A percentile compares a stretch with the other conserved stretches of the same genome.
These are phyloP conservation scores for Colletotrichum sp. DNA, from an alignment of 2,329 filamentous ascomycete genomes.

Conservation along the genomic window DNA sequence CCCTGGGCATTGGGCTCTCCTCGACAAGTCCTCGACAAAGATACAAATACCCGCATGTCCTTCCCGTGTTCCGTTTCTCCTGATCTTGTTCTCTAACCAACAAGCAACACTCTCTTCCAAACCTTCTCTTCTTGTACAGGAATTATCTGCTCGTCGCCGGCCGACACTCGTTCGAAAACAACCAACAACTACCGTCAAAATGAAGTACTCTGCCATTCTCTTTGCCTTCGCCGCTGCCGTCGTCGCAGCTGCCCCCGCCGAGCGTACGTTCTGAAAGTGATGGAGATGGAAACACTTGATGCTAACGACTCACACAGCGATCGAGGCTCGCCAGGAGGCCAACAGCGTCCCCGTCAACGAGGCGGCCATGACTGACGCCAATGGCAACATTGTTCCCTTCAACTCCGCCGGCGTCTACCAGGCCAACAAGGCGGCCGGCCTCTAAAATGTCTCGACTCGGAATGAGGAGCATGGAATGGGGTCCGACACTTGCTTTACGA, in stretches of 20 bases:
- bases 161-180: conserved; percentile 45
- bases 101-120: conserved; percentile 16
- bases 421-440: conserved; percentile 38
- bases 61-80: conserved; percentile 19
- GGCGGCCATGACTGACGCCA: conserved; percentile 51
- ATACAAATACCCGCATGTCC: conserved; percentile 30
- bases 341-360: conserved; percentile 36
- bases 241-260: conserved; percentile 40
- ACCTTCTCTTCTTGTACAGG: conserved; percentile 30
- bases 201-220: conserved; percentile 58
- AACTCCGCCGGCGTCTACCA: conserved; percentile 47
- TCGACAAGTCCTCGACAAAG: neutral
- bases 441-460: conserved; percentile 29
- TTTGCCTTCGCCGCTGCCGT: conserved; percentile 52
- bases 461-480: neutral
- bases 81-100: neutral
- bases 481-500: neutral
- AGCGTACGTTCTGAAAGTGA: conserved; percentile 5
- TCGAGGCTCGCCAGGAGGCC: conserved; percentile 35
- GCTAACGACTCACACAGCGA: conserved; percentile 27
- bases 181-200: conserved; percentile 43
- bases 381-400: conserved; percentile 52
- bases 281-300: neutral
- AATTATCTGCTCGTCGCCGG: conserved; percentile 54
- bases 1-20: neutral